Base-by-base conservation (phyloP, 306 rosid species). In the Vigna angularis region DNA sequence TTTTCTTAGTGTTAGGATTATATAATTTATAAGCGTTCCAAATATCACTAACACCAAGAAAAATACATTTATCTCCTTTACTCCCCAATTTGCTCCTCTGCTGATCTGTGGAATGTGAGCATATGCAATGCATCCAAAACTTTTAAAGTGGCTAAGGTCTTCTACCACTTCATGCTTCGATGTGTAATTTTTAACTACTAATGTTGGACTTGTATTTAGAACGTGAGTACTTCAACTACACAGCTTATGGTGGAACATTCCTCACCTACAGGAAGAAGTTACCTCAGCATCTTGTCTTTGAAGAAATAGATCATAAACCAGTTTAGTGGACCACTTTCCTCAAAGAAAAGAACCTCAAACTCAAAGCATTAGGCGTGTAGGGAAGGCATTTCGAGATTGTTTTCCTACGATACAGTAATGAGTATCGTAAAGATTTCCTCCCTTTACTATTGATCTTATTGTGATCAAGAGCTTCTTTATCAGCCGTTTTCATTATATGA, bases 281-380 rank as follows among this genome's bases (percentile, higher is more conserved):
- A 65, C 51, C 70, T 65, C 30, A 40, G 20, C 30, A 65, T 40
- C 51, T 64, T 40, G 70, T 65, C 51, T 65, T 65, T 40, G n/a
- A 40, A 38, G 70, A 44, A 18, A 10, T 36, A 0, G 36, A 66
- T 42, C 0, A 17, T 20, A 40, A 42, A 20, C 36, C 11, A 18
- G 53, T 66, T 42, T 18, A 40, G 36, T 20, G 72, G 36, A 42
- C 17, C 2, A 32, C 53, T 66, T 42, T 66, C 72, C 1, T 40
- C 34, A 66, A 66, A 66, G 32, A 42, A 66, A 66, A 42, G 36
- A 66, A 65, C 32, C 51, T 38, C 51, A 40, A 65, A 17, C n/a
- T 38, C 30, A 40, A 40, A 65, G 51, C 50, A 10, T 65, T 40
- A 36, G 30, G 50, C 70, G 17, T 40, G n/a, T 65, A 40, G 15